These are phyloP conservation scores for Cladosporium velox DNA, from an alignment of 2,329 filamentous ascomycete genomes.

Conservation along the genomic window DNA sequence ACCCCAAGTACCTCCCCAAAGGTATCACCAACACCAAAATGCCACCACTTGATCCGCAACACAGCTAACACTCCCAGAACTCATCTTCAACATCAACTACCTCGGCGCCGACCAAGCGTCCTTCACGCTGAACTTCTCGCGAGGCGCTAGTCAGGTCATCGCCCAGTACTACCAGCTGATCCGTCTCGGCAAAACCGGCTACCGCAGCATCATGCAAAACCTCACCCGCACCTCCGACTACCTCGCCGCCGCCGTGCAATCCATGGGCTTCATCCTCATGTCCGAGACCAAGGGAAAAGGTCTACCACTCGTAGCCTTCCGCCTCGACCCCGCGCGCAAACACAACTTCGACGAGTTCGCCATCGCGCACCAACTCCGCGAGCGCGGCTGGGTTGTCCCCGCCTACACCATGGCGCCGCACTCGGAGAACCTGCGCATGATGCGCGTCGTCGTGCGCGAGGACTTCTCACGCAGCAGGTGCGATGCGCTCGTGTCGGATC, in stretches of 20 bases:
- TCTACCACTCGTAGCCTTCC: conserved; percentile 87
- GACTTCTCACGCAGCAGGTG: conserved; percentile 84
- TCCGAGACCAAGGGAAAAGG: conserved; percentile 75
- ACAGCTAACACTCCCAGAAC: conserved; percentile 52
- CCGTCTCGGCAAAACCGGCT: conserved; percentile 88
- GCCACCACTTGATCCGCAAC: neutral
- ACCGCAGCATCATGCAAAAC: conserved; percentile 91
- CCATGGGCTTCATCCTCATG: conserved; percentile 84
- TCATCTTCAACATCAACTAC: conserved; percentile 99
- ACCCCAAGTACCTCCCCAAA: conserved; percentile 77
- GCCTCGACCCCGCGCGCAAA: conserved; percentile 61
- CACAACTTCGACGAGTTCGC: conserved; percentile 59
- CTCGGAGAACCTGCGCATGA: conserved; percentile 80
- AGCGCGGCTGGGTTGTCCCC: conserved; percentile 88
- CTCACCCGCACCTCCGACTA: conserved; percentile 88
- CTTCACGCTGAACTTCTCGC: conserved; percentile 97
- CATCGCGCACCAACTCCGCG: conserved; percentile 77
- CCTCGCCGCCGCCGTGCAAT: conserved; percentile 70
- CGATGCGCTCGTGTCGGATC: conserved; percentile 74
- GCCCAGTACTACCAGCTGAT: conserved; percentile 98
- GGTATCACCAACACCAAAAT: conserved; percentile 25
- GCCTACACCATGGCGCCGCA: conserved; percentile 97
- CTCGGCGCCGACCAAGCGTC: conserved; percentile 92
- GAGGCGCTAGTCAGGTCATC: conserved; percentile 91
- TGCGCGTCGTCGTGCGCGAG: conserved; percentile 88